A percentile compares a stretch with the other conserved stretches of the same genome.
Evolutionary conservation across 2,329 filamentous ascomycete genomes (phyloP).

Genomic region (Dothidotthia symphoricarpi): DNA sequence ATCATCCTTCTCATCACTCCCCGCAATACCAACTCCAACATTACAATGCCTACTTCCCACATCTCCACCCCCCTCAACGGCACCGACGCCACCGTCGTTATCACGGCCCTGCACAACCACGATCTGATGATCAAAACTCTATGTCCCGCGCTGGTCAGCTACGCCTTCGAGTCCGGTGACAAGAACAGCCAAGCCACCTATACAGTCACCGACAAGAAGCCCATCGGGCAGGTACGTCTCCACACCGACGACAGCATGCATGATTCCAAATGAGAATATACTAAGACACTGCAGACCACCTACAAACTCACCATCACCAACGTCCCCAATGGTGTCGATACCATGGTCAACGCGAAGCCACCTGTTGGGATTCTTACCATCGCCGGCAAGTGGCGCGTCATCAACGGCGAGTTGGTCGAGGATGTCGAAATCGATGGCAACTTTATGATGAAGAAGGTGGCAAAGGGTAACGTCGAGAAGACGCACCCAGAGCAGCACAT

Average conservation of each 20-base stretch:
- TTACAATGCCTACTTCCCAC: constrained; percentile 40
- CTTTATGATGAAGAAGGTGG: constrained; percentile 46
- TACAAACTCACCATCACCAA: constrained; percentile 45
- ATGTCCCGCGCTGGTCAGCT: constrained; percentile 36
- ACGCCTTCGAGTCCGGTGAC: constrained; percentile 37
- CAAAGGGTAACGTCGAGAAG: constrained; percentile 44
- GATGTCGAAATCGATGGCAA: constrained; percentile 45
- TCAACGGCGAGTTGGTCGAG: constrained; percentile 33
- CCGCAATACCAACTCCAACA: constrained; percentile 1
- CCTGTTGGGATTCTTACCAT: constrained; percentile 42
- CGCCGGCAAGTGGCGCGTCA: constrained; percentile 40
- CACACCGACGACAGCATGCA: neutral
- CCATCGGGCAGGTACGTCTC: constrained; percentile 36
- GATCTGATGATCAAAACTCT: constrained; percentile 43
- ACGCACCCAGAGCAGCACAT: constrained; percentile 41
- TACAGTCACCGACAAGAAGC: constrained; percentile 42
- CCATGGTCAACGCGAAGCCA: constrained; percentile 42
- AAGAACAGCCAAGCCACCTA: constrained; percentile 32
- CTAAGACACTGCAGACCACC: constrained; percentile 29
- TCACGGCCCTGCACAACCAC: constrained; percentile 42
- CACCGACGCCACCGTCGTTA: constrained; percentile 25
- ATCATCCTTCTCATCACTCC: neutral
- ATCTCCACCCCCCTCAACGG: constrained; percentile 37
- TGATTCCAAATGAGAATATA: neutral
- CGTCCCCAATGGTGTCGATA: constrained; percentile 34